phyloP scores from a whole-genome alignment of 768 basidiomycete genomes.

The Boletus edulis region DNA sequence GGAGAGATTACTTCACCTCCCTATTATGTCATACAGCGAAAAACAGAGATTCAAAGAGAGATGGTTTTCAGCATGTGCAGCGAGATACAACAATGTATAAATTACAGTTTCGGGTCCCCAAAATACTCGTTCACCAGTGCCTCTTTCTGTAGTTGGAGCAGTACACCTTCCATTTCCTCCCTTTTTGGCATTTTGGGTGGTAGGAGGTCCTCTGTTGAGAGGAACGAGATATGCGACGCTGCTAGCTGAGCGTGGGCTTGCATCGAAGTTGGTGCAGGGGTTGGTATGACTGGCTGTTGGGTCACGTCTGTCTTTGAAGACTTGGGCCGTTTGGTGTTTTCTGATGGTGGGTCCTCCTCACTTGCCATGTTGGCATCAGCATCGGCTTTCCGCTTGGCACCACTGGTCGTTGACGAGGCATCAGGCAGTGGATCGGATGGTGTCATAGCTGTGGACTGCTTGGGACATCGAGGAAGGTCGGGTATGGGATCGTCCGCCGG shows the following conservation, averaged over 20 bases:
- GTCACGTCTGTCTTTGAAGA: constrained; percentile 19
- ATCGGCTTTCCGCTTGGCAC: constrained; percentile 57
- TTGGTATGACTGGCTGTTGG: constrained; percentile 2
- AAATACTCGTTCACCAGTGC: constrained; percentile 79
- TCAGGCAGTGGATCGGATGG: constrained; percentile 21
- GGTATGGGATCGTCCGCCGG: constrained; percentile 51
- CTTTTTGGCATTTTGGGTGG: constrained; percentile 74
- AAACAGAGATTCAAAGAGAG: neutral
- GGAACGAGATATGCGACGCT: constrained; percentile 69
- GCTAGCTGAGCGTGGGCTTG: constrained; percentile 50
- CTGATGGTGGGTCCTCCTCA: constrained; percentile 22
- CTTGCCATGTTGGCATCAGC: constrained; percentile 37
- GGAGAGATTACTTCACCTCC: neutral
- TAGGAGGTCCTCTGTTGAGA: constrained; percentile 68
- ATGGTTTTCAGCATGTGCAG: neutral
- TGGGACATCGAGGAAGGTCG: constrained; percentile 40
- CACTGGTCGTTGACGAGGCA: constrained; percentile 14
- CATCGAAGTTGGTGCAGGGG: constrained; percentile 13
- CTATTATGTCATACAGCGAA: neutral
- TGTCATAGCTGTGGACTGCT: neutral
- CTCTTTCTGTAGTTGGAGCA: constrained; percentile 77
- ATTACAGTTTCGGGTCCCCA: constrained; percentile 36
- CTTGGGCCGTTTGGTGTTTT: constrained; percentile 27
- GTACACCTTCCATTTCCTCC: constrained; percentile 74
- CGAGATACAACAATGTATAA: constrained; percentile 12